Evolutionary conservation across 2,329 filamentous ascomycete genomes (phyloP), one percentile per base, ranked within the genome.

Genomic region (Colletotrichum euphorbiae): DNA sequence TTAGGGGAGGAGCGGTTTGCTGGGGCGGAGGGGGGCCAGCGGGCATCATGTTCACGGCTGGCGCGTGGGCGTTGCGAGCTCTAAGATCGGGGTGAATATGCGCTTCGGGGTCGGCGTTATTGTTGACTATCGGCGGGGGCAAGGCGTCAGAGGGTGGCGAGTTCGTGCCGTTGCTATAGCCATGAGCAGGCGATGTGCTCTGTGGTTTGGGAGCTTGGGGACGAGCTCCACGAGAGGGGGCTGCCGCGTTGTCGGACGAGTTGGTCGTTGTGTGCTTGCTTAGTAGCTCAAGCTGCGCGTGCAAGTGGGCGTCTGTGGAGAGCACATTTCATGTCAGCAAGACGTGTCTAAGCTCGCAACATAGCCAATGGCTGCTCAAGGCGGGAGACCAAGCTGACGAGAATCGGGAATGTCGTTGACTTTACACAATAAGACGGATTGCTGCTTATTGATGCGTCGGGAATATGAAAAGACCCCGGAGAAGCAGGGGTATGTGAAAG

Each of bases 51-150:
- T 71, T 77, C 43, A 75, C 72, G 31, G 72, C 68, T 33, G 76
- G 71, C 21, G 73, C 71, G 55, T 67, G 63, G 42, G 45, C 43
- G 54, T 51, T 59, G 67, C 74, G 73, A 45, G 75, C 79, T 72
- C 83, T 80, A 50, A 85, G 77, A 61, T 85, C 82, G 19, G 83
- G 83, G 67, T 85, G 83, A 56, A 85, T 84, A 69, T 82, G 81
- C 68, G 81, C 74, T 72, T 85, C 82, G 71, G 76, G 75, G 69
- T 82, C 80, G 69, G 77, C 60, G 24, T 80, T 59, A 40, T 55
- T 78, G 69, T 74, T 62, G 71, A 74, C 71, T 70, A 79, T 66
- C 69, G 75, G 73, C 70, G 77, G 28, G 28, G 28, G 78, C 67
- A 75, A 71, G 67, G 74, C 75, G 74, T 78, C 79, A 74, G 65